phyloP scores from a whole-genome alignment of 768 basidiomycete species.

The Kwoniella pini region DNA sequence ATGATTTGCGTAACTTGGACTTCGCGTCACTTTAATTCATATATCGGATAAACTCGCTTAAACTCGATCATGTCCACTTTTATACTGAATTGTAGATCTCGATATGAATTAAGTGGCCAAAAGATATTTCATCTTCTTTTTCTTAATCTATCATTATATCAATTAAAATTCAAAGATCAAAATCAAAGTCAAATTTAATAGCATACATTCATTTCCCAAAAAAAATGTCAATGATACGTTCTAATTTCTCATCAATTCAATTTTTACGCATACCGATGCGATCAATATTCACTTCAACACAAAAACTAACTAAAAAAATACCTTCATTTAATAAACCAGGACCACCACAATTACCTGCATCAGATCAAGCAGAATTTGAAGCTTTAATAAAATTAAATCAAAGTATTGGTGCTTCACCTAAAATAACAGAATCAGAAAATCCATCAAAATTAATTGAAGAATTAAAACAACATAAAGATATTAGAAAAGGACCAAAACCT shows the following conservation, averaged over 20 bases:
- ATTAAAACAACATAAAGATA: conserved; percentile 37
- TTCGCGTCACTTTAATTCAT: background rate
- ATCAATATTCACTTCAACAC: conserved; percentile 9
- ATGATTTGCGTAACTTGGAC: no score
- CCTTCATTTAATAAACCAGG: conserved; percentile 38
- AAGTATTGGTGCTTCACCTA: conserved; percentile 35
- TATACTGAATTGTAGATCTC: background rate
- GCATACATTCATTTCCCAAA: no score
- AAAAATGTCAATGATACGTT: no score
- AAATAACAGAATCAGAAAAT: conserved; percentile 22
- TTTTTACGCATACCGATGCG: background rate
- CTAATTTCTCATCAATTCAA: no score
- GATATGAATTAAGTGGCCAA: no score
- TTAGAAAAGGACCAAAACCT: conserved; percentile 40
- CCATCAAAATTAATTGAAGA: conserved; percentile 21
- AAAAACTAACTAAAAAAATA: conserved; percentile 6
- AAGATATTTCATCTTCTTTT: no score
- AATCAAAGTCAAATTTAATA: no score
- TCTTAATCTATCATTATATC: no score
- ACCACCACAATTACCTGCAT: conserved; percentile 45
- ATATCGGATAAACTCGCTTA: background rate
- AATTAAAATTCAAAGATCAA: no score
- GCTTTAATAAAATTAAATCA: conserved; percentile 37
- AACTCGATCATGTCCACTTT: background rate
- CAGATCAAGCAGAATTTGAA: conserved; percentile 53